These are phyloP conservation scores for Xylariaceae sp. DNA, from an alignment of 2,329 filamentous ascomycete genomes.

Conservation along the genomic window DNA sequence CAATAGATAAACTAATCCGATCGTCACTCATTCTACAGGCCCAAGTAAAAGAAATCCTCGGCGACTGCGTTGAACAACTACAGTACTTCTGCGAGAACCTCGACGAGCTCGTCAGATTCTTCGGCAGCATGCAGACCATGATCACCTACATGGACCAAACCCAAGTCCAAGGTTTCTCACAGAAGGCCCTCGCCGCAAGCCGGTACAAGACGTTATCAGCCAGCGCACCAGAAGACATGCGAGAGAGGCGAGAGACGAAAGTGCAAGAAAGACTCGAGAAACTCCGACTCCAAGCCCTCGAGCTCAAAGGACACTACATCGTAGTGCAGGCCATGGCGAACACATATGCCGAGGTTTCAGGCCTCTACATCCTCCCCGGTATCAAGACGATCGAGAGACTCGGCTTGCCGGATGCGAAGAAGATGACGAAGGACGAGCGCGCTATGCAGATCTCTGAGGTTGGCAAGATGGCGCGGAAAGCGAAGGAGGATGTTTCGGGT, in stretches of 20 bases:
- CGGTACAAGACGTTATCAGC: background rate
- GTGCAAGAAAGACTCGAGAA: background rate
- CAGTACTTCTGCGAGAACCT: slow-evolving; percentile 5
- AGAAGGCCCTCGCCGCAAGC: background rate
- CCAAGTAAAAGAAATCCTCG: slow-evolving; percentile 4
- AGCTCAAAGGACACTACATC: slow-evolving; percentile 4
- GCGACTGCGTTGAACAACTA: slow-evolving; percentile 5
- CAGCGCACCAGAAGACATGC: background rate
- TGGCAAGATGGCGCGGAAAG: background rate
- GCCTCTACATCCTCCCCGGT: slow-evolving; percentile 1
- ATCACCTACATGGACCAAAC: slow-evolving; percentile 2
- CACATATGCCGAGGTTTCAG: slow-evolving; percentile 4
- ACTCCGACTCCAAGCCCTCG: slow-evolving; percentile 1
- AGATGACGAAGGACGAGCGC: slow-evolving; percentile 1
- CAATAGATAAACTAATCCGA: background rate
- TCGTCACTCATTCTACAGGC: background rate
- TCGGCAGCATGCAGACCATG: background rate
- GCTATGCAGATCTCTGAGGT: slow-evolving; percentile 4
- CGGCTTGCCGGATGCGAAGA: slow-evolving; percentile 3
- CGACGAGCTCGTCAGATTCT: slow-evolving; percentile 1
- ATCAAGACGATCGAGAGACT: slow-evolving; percentile 1
- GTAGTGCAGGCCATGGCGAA: slow-evolving; percentile 3
- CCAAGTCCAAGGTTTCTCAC: background rate
- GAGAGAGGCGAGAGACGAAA: background rate
- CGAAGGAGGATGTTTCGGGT: background rate